Conservation (phyloP, 2,329 filamentous ascomycete genomes). For the Geosmithia morbida region DNA sequence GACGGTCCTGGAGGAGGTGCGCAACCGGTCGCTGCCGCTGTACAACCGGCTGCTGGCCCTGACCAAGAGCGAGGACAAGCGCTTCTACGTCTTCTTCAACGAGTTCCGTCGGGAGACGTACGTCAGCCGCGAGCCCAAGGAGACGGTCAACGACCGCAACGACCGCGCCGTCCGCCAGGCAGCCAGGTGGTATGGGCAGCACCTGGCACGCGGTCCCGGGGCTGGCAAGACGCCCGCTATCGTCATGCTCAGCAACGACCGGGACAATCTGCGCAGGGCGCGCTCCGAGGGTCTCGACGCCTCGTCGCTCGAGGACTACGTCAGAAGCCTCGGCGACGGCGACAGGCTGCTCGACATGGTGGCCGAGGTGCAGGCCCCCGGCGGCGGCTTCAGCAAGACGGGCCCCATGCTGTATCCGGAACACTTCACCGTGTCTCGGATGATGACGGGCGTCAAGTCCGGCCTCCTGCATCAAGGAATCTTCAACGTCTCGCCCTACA, state of each 20-base stretch:
- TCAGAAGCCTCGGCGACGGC: constrained; percentile 69
- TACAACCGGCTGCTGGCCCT: constrained; percentile 87
- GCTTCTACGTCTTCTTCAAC: constrained; percentile 98
- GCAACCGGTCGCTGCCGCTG: constrained; percentile 82
- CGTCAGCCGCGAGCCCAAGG: constrained; percentile 56
- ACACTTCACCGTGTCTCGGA: constrained; percentile 75
- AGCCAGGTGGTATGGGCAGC: constrained; percentile 79
- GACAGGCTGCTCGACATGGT: constrained; percentile 89
- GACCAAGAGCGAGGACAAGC: constrained; percentile 91
- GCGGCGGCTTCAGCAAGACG: constrained; percentile 46
- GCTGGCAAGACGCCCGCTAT: constrained; percentile 42
- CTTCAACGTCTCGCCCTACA: constrained; percentile 95
- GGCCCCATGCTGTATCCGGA: constrained; percentile 71
- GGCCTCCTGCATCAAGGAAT: constrained; percentile 85
- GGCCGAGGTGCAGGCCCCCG: constrained; percentile 58
- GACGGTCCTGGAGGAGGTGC: constrained; percentile 90
- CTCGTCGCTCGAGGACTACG: constrained; percentile 59
- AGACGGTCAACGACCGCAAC: constrained; percentile 93
- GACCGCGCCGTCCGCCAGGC: constrained; percentile 80
- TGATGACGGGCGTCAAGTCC: constrained; percentile 86
- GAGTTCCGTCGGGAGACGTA: constrained; percentile 92
- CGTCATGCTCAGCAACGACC: constrained; percentile 90
- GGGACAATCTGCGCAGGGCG: constrained; percentile 72
- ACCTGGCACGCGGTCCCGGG: constrained; percentile 37
- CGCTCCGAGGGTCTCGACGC: constrained; percentile 60